A percentile compares a stretch with the other conserved stretches of the same genome.
Conservation (phyloP, 2,329 filamentous ascomycete genomes). For the Proliferodiscus dingleyae region DNA sequence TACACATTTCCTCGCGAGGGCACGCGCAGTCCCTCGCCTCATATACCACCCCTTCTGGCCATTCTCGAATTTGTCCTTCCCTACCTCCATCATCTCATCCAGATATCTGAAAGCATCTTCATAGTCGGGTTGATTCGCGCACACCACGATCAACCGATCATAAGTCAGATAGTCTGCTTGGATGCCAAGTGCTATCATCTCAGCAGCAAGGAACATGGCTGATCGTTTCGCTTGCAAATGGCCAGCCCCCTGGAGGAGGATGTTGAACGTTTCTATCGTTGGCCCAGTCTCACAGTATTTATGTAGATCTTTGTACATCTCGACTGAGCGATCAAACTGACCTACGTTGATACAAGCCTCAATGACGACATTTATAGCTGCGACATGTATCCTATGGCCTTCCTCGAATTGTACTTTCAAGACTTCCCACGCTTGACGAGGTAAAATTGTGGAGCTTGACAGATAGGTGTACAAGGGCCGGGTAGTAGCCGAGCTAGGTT, state of each 20-base stretch:
- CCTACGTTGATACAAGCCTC: conserved; percentile 32
- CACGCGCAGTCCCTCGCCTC: conserved; percentile 24
- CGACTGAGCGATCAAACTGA: conserved; percentile 46
- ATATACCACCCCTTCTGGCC: conserved; percentile 30
- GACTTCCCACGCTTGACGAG: conserved; percentile 46
- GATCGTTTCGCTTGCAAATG: conserved; percentile 41
- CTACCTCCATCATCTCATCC: conserved; percentile 43
- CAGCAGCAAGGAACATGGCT: conserved; percentile 56
- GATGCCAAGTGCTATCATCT: conserved; percentile 54
- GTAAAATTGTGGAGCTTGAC: conserved; percentile 38
- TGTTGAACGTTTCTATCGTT: conserved; percentile 55
- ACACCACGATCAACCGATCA: conserved; percentile 56
- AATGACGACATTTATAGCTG: conserved; percentile 40
- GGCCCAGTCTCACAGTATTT: conserved; percentile 41
- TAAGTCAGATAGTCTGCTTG: conserved; percentile 55
- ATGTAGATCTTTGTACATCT: conserved; percentile 58
- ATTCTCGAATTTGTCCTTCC: conserved; percentile 25
- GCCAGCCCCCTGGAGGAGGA: conserved; percentile 43
- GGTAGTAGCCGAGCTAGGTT: conserved; percentile 55
- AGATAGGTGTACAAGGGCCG: conserved; percentile 57
- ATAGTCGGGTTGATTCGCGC: conserved; percentile 39
- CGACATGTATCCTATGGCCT: conserved; percentile 46
- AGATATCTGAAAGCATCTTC: conserved; percentile 46
- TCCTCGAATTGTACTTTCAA: conserved; percentile 51
- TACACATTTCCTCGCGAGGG: conserved; percentile 21